These are phyloP conservation scores for Tagetes erecta DNA, from an alignment of 129 eudicot genomes.

Conservation along the genomic window DNA sequence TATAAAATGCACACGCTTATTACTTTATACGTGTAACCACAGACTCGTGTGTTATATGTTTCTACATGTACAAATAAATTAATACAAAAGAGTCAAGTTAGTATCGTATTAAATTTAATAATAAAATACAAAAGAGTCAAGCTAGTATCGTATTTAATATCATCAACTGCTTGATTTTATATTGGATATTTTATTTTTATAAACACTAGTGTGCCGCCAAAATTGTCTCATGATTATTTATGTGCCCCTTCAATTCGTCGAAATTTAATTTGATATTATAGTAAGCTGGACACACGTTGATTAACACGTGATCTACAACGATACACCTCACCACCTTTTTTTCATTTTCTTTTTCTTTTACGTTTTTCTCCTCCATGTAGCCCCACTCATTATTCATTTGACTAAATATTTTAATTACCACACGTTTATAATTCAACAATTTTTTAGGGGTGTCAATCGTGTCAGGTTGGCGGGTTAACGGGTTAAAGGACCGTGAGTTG, in stretches of 20 bases:
- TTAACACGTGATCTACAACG: slow-evolving; percentile 15
- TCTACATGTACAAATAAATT: too few relatives aligned
- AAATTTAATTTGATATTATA: slow-evolving; percentile 2
- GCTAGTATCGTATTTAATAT: too few relatives aligned
- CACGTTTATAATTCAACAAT: background rate
- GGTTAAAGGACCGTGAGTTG: too few relatives aligned
- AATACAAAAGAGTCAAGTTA: too few relatives aligned
- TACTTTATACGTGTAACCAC: too few relatives aligned
- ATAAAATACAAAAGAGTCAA: too few relatives aligned
- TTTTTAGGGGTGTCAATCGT: background rate
- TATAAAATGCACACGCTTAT: too few relatives aligned
- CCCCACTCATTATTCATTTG: slow-evolving; percentile 3
- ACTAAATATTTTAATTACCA: slow-evolving; percentile 4
- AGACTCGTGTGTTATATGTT: too few relatives aligned
- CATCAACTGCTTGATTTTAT: too few relatives aligned
- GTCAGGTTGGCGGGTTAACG: too few relatives aligned
- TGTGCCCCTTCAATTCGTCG: slow-evolving; percentile 9
- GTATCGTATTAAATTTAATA: too few relatives aligned
- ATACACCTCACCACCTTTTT: slow-evolving; percentile 7
- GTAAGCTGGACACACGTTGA: slow-evolving; percentile 22
- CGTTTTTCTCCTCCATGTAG: background rate
- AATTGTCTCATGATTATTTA: slow-evolving; percentile 2
- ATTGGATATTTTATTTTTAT: too few relatives aligned
- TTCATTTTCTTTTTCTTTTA: background rate
- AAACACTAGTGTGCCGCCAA: background rate